phyloP scores from a whole-genome alignment of 495 filamentous ascomycete genomes.

The Neurospora africana region DNA sequence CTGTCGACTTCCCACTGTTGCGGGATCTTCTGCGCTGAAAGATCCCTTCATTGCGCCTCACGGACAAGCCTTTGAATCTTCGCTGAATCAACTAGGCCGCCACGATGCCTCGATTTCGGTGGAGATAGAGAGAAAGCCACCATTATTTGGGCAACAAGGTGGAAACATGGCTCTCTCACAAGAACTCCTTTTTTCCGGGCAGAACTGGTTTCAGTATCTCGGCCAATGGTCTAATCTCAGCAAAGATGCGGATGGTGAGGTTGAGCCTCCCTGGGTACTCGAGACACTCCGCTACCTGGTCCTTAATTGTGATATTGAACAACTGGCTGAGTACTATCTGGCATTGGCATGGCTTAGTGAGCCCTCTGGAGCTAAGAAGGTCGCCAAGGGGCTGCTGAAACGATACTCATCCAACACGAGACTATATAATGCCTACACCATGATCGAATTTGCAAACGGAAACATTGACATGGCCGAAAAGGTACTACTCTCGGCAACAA shows the following conservation, averaged over 20 bases:
- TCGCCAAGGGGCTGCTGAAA: constrained; percentile 63
- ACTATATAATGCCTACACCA: constrained; percentile 70
- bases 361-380: constrained; percentile 49
- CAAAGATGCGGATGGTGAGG: constrained; percentile 7
- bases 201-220: constrained; percentile 30
- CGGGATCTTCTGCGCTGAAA: constrained; percentile 6
- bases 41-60: constrained; percentile 29
- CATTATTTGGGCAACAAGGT: constrained; percentile 27
- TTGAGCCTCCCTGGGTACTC: constrained; percentile 39
- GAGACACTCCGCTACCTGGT: constrained; percentile 48
- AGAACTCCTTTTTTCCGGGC: constrained; percentile 26
- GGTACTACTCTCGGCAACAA: constrained; percentile 51
- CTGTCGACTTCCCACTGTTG: constrained; percentile 51
- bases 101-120: not conserved
- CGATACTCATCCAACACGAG: constrained; percentile 49
- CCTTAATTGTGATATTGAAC: constrained; percentile 27
- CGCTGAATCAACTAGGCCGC: not conserved
- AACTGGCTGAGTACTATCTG: constrained; percentile 60
- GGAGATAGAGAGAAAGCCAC: constrained; percentile 15
- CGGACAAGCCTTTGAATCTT: constrained; percentile 4
- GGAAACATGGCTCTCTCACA: constrained; percentile 21
- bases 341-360: constrained; percentile 55
- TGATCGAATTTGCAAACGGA: constrained; percentile 54
- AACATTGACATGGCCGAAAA: constrained; percentile 45
- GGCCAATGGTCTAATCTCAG: constrained; percentile 8